These are phyloP conservation scores for Rubroboletus satanas DNA, from an alignment of 768 basidiomycete species.

Conservation along the genomic window DNA sequence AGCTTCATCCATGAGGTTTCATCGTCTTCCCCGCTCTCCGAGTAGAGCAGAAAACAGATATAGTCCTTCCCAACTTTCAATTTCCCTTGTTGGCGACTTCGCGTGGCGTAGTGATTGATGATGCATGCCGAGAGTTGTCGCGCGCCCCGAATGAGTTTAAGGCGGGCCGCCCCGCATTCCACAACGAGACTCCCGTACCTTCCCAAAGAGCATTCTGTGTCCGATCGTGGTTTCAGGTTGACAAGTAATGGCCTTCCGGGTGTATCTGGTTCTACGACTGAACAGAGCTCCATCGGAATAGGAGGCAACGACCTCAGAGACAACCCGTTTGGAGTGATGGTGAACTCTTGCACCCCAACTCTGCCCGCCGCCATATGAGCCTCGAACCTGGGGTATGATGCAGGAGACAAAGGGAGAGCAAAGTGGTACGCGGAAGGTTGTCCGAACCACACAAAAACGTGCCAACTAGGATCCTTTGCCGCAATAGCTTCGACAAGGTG, in stretches of 20 bases:
- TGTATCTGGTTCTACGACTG: background rate
- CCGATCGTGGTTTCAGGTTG: background rate
- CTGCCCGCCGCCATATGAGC: background rate
- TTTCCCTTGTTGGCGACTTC: background rate
- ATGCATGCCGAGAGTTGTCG: conserved; percentile 4
- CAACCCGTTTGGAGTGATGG: background rate
- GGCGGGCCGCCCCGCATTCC: conserved; percentile 2
- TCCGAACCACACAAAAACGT: conserved; percentile 16
- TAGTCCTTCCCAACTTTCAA: background rate
- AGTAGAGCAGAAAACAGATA: conserved; percentile 6
- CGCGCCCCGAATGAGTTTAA: background rate
- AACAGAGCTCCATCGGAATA: background rate
- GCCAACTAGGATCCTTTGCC: background rate
- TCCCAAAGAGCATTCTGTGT: background rate
- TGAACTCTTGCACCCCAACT: conserved; percentile 1
- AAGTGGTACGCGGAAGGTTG: conserved; percentile 5
- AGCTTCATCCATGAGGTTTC: conserved; percentile 3
- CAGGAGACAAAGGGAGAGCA: conserved; percentile 12
- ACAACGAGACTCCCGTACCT: background rate
- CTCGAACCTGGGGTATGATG: conserved; percentile 11
- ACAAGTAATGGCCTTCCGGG: background rate
- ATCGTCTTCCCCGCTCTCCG: background rate
- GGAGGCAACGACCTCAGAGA: conserved; percentile 4
- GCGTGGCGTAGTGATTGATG: background rate
- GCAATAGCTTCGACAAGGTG: conserved; percentile 13